phyloP scores from a whole-genome alignment of 805 yeast genomes.

The Ogataea salicorniae region DNA sequence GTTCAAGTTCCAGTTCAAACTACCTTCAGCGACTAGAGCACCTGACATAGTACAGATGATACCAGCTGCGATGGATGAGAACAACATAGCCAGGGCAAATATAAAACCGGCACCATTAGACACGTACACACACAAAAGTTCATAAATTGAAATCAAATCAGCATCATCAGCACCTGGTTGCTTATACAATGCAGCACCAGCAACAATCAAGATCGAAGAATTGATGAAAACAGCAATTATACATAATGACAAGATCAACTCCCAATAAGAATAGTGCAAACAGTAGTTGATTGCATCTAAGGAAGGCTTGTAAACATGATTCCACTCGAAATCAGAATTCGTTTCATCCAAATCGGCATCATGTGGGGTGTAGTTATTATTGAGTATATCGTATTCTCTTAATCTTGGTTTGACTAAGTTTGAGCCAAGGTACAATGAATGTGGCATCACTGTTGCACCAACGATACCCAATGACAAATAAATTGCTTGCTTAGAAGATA shows the following conservation, averaged over 20 bases:
- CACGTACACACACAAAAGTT: slow-evolving; percentile 51
- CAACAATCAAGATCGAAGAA: slow-evolving; percentile 72
- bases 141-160: slow-evolving; percentile 74
- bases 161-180: slow-evolving; percentile 73
- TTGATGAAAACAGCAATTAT: slow-evolving; percentile 85
- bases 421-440: slow-evolving; percentile 77
- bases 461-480: slow-evolving; percentile 77
- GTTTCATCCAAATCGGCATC: slow-evolving; percentile 13
- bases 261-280: slow-evolving; percentile 65
- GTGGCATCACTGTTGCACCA: slow-evolving; percentile 97
- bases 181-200: slow-evolving; percentile 72
- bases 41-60: slow-evolving; percentile 92
- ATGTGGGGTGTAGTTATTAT: slow-evolving; percentile 11
- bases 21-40: slow-evolving; percentile 89
- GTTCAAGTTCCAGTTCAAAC: slow-evolving; percentile 68
- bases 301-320: slow-evolving; percentile 58
- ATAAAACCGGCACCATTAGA: slow-evolving; percentile 78
- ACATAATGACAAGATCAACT: slow-evolving; percentile 63
- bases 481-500: slow-evolving; percentile 58
- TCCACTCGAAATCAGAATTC: slow-evolving; percentile 28
- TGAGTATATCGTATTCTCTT: slow-evolving; percentile 60
- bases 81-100: slow-evolving; percentile 77
- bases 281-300: slow-evolving; percentile 67
- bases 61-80: slow-evolving; percentile 89
- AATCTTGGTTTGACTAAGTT: slow-evolving; percentile 84